A percentile compares a stretch with the other conserved stretches of the same genome.
Conservation (phyloP, 1,284 basidiomycete genomes). For the Cryptococcus hybrid region DNA sequence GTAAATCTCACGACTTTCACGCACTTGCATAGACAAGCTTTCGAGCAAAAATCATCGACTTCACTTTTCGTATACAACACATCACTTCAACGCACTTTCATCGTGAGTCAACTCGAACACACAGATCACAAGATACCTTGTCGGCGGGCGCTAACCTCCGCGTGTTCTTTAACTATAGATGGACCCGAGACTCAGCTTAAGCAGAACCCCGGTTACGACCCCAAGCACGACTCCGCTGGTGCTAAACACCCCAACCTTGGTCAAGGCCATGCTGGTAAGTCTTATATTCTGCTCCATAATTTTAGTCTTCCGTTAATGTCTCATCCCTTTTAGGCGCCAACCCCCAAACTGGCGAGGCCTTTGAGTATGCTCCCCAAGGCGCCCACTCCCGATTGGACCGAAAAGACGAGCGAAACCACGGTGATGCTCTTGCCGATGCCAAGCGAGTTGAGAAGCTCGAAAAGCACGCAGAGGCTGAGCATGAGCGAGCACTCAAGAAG, state of each 20-base stretch:
- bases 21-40: too few relatives aligned
- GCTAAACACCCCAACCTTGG: constrained; percentile 24
- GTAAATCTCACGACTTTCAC: too few relatives aligned
- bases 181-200: constrained; percentile 8
- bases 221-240: constrained; percentile 23
- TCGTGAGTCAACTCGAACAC: not conserved
- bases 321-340: constrained; percentile 18
- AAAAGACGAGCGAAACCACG: constrained; percentile 34
- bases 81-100: not conserved
- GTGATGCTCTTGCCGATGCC: constrained; percentile 33
- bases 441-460: constrained; percentile 24
- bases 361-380: constrained; percentile 27
- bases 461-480: constrained; percentile 21
- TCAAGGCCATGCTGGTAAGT: constrained; percentile 15
- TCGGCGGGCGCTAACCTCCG: not conserved
- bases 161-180: not conserved
- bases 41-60: too few relatives aligned
- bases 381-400: constrained; percentile 34
- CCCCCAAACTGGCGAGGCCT: constrained; percentile 33
- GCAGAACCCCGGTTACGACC: constrained; percentile 15
- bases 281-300: not conserved
- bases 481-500: constrained; percentile 22
- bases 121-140: not conserved
- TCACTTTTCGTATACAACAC: not conserved
- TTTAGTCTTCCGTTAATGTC: not conserved